Conservation (phyloP, 192 early-diverging fungal genomes). For the Coemansia sp. region DNA sequence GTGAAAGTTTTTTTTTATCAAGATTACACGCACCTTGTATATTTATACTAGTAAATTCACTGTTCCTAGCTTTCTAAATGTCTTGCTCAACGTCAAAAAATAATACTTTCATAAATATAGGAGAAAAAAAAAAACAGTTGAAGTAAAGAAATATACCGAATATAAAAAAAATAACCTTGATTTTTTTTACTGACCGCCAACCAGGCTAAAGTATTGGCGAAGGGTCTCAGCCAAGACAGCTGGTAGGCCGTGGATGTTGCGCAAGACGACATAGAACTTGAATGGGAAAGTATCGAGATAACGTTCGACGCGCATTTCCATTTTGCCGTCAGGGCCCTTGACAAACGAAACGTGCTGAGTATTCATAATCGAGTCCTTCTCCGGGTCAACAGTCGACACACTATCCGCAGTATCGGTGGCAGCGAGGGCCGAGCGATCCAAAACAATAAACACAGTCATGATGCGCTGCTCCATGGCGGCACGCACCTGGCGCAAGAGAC, state of each 20-base stretch:
- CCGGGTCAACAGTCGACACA: constrained; percentile 22
- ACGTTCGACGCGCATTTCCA: constrained; percentile 70
- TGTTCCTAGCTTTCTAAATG: too few species aligned
- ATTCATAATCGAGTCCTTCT: constrained; percentile 78
- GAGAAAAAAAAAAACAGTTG: too few species aligned
- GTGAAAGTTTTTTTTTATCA: too few species aligned
- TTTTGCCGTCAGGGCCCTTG: constrained; percentile 60
- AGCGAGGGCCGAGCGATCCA: constrained; percentile 67
- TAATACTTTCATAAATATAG: too few species aligned
- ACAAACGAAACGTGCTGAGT: constrained; percentile 88
- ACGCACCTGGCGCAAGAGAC: constrained; percentile 80
- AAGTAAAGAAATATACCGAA: too few species aligned
- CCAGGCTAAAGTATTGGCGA: constrained; percentile 93
- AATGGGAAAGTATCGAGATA: constrained; percentile 99
- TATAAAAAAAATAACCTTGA: too few species aligned
- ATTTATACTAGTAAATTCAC: too few species aligned
- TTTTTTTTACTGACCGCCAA: constrained; percentile 52
- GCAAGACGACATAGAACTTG: constrained; percentile 93
- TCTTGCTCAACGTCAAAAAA: too few species aligned
- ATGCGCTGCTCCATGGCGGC: constrained; percentile 83
- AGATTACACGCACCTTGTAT: too few species aligned
- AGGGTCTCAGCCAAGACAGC: constrained; percentile 91
- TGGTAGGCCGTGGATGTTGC: constrained; percentile 85
- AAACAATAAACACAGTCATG: constrained; percentile 95
- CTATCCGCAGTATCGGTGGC: not conserved